Evolutionary conservation across 805 yeast genomes (phyloP).

Genomic region (Tetrapisispora iriomotensis): DNA sequence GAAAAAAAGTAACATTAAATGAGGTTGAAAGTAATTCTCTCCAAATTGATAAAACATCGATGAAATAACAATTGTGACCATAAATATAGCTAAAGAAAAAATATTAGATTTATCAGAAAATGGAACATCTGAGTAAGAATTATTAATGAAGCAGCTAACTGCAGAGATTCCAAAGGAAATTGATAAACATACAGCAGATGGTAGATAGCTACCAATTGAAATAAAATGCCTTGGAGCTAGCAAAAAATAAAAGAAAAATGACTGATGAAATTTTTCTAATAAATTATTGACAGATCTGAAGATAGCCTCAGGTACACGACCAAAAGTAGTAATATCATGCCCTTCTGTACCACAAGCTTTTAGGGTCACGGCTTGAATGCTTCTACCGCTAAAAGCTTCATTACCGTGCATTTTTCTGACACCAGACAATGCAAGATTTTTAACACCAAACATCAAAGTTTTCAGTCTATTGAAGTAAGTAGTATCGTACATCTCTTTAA

Average conservation of each 20-base stretch:
- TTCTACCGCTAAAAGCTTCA: slow-evolving; percentile 93
- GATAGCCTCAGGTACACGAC: slow-evolving; percentile 78
- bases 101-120: slow-evolving; percentile 14
- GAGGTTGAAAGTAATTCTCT: slow-evolving; percentile 9
- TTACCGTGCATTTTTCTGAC: slow-evolving; percentile 54
- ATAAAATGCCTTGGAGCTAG: slow-evolving; percentile 73
- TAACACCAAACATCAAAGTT: slow-evolving; percentile 56
- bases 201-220: slow-evolving; percentile 87
- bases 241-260: slow-evolving; percentile 84
- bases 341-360: slow-evolving; percentile 58
- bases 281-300: slow-evolving; percentile 85
- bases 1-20: slow-evolving; percentile 12
- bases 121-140: slow-evolving; percentile 10
- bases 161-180: slow-evolving; percentile 62
- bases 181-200: slow-evolving; percentile 69
- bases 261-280: slow-evolving; percentile 92
- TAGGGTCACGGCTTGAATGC: slow-evolving; percentile 80
- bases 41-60: slow-evolving; percentile 15
- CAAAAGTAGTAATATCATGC: slow-evolving; percentile 81
- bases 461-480: slow-evolving; percentile 47
- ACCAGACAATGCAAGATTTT: slow-evolving; percentile 63
- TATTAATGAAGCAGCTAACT: slow-evolving; percentile 42
- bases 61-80: slow-evolving; percentile 26
- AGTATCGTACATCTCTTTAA: slow-evolving; percentile 36
- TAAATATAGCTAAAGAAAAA: slow-evolving; percentile 17